Evolutionary conservation across 2,329 filamentous ascomycete species (phyloP).

Genomic region (Arthroderma sp.): DNA sequence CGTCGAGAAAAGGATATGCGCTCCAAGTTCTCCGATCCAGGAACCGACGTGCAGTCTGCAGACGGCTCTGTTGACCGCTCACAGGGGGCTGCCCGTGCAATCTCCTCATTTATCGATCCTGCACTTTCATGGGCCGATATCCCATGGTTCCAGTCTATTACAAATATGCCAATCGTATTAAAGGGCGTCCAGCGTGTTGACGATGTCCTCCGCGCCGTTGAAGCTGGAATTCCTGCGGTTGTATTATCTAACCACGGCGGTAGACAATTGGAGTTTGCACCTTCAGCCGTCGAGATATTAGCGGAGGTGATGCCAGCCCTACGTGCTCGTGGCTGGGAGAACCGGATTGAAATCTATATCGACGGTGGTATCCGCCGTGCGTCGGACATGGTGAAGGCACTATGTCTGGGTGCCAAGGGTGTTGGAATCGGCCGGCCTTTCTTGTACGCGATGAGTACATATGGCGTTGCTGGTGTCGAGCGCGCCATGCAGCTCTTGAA

Average conservation of each 20-base stretch:
- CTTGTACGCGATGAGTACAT: slow-evolving; percentile 89
- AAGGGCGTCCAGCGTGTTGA: slow-evolving; percentile 96
- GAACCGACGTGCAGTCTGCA: slow-evolving; percentile 63
- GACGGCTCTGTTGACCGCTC: slow-evolving; percentile 61
- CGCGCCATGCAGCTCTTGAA: slow-evolving; percentile 83
- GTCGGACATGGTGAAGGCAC: slow-evolving; percentile 88
- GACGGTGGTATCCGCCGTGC: slow-evolving; percentile 83
- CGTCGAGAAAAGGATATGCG: slow-evolving; percentile 97
- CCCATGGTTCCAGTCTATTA: slow-evolving; percentile 81
- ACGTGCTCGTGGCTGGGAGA: slow-evolving; percentile 56
- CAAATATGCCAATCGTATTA: slow-evolving; percentile 85
- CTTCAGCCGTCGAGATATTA: slow-evolving; percentile 77
- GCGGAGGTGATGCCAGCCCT: slow-evolving; percentile 87
- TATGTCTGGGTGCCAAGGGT: slow-evolving; percentile 81
- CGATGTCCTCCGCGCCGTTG: slow-evolving; percentile 78
- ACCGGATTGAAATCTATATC: slow-evolving; percentile 73
- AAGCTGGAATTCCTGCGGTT: slow-evolving; percentile 71
- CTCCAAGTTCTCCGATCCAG: slow-evolving; percentile 72
- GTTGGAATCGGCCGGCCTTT: slow-evolving; percentile 93
- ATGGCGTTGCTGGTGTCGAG: slow-evolving; percentile 76
- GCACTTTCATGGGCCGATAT: slow-evolving; percentile 87
- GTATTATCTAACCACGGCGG: slow-evolving; percentile 95
- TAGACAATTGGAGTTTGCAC: slow-evolving; percentile 81
- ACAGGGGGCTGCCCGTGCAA: slow-evolving; percentile 87
- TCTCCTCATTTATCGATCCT: slow-evolving; percentile 94